Percentiles rank a stretch among this genome's conserved stretches.
phyloP scores from a whole-genome alignment of 2,329 filamentous ascomycete genomes.

The Scedosporium aurantiacum region DNA sequence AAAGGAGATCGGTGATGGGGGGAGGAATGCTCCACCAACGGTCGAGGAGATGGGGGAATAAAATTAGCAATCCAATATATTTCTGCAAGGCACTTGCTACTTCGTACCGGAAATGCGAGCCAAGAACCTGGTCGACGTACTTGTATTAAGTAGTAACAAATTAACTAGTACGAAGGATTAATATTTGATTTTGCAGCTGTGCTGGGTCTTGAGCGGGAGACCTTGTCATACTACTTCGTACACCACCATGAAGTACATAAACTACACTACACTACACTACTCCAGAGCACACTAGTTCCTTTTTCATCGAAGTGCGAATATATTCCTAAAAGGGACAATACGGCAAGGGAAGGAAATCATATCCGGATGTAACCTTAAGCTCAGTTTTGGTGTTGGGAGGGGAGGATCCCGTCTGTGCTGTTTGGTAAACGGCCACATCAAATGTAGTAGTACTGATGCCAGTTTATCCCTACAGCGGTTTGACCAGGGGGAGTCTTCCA shows the following conservation, averaged over 20 bases:
- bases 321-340: neutral
- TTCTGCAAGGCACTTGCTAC: slow-evolving; percentile 3
- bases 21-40: neutral
- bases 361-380: neutral
- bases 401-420: too few relatives aligned
- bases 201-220: neutral
- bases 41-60: neutral
- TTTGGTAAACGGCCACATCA: too few relatives aligned
- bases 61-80: slow-evolving; percentile 6
- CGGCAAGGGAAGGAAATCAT: neutral
- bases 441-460: too few relatives aligned
- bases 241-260: too few relatives aligned
- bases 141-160: neutral
- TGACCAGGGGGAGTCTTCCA: too few relatives aligned
- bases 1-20: neutral
- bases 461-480: too few relatives aligned
- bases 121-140: neutral
- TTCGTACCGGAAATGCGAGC: neutral
- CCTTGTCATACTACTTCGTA: too few relatives aligned
- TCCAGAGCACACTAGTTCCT: too few relatives aligned
- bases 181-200: neutral
- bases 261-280: too few relatives aligned
- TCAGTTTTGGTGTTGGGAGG: neutral
- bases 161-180: neutral
- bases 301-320: too few relatives aligned